Evolutionary conservation across 2,329 filamentous ascomycete species (phyloP), one percentile per base, ranked within the genome.

Genomic region (Neofusicoccum laricinum): DNA sequence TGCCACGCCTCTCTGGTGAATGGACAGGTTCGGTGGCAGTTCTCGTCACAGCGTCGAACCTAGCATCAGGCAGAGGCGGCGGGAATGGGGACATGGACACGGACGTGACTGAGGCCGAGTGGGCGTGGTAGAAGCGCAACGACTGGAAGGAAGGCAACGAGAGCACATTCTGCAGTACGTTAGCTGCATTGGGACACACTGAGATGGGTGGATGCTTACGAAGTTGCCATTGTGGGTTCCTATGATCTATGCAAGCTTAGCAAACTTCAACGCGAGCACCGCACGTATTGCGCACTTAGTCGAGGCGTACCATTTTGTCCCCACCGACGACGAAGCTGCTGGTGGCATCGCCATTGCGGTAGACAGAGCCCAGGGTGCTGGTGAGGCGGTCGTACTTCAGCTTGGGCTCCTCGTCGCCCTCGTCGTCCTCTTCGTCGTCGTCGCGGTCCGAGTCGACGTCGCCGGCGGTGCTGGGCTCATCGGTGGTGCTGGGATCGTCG

Each of bases 191-290:
- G 25, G 14, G 36, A 4, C 34, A 17, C 46, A 51, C 1, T n/a
- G 11, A 4, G 36, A 30, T 46, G 30, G 17, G 36, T 17, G n/a
- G n/a, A 57, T 53, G 80, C 90, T 82, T 84, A 96, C 92, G 72
- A 98, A 94, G 72, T 95, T 97, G 71, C 95, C 95, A 79, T 96
- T 97, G 77, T 99, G 94, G 36, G 95, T 97, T 69, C 94, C 95
- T 70, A 96, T 83, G 67, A 97, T 90, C 91, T 94, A 78, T 55
- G 68, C 65, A 68, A 51, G 67, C 61, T 67, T 77, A 72, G 66
- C 66, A 69, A 70, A 78, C 69, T 68, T 91, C 92, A 64, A 61
- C 45, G 15, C 10, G 17, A 25, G 87, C 91, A 76, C 45, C 69
- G 63, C 34, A 68, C 55, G 66, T 67, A 61, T 57, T 57, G n/a